Evolutionary conservation across 768 basidiomycete genomes (phyloP).

Genomic region (Neoboletus brunneissimus): DNA sequence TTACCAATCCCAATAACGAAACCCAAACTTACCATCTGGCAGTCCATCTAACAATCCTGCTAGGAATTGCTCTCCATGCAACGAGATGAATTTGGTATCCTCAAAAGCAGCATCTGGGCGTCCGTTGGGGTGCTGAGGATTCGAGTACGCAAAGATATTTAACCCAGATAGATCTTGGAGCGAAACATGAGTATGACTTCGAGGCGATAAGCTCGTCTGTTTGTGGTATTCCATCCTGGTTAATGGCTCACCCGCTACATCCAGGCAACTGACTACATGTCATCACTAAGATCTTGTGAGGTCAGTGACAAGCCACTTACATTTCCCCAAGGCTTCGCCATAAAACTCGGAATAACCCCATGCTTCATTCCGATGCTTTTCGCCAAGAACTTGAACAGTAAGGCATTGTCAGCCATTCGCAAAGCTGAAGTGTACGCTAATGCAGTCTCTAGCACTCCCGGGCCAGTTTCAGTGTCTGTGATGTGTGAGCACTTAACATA

Average conservation of each 20-base stretch:
- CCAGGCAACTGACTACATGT: constrained; percentile 71
- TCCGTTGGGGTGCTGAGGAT: constrained; percentile 58
- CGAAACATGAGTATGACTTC: constrained; percentile 89
- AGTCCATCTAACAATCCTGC: constrained; percentile 90
- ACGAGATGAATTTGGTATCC: constrained; percentile 82
- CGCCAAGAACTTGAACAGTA: constrained; percentile 87
- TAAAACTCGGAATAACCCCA: constrained; percentile 91
- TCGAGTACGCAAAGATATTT: constrained; percentile 77
- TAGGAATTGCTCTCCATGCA: constrained; percentile 88
- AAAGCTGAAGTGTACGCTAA: constrained; percentile 77
- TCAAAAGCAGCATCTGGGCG: constrained; percentile 68
- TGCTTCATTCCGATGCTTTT: constrained; percentile 91
- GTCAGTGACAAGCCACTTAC: constrained; percentile 43
- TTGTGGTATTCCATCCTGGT: constrained; percentile 7
- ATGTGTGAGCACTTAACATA: constrained; percentile 1
- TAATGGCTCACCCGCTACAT: constrained; percentile 73
- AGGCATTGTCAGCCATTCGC: constrained; percentile 88
- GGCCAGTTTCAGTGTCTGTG: constrained; percentile 88
- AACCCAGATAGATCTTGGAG: constrained; percentile 62
- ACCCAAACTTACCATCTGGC: constrained; percentile 63
- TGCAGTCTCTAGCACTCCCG: constrained; percentile 85
- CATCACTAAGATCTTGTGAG: constrained; percentile 1
- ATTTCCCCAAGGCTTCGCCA: constrained; percentile 96
- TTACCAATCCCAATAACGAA: background rate
- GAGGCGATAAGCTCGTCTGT: constrained; percentile 1